Conservation (phyloP, 805 yeast genomes). For the Lipomyces mesembrius region DNA sequence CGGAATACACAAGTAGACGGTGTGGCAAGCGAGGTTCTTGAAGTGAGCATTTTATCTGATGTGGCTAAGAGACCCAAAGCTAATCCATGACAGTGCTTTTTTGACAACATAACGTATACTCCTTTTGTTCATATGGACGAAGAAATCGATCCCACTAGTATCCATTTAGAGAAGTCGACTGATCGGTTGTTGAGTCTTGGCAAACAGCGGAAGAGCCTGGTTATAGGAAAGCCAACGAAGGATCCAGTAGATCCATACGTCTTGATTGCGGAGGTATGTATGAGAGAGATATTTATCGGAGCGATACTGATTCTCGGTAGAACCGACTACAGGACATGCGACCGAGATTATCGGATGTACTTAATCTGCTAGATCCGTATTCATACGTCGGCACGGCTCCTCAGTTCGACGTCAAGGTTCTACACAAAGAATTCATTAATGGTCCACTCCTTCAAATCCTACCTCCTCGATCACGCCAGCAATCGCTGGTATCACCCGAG, state of each 20-base stretch:
- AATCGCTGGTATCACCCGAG: constrained; percentile 1
- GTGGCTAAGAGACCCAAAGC: constrained; percentile 44
- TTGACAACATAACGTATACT: constrained; percentile 65
- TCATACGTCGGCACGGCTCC: constrained; percentile 37
- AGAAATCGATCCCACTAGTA: constrained; percentile 26
- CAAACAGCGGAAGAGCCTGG: constrained; percentile 48
- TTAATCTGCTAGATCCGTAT: constrained; percentile 43
- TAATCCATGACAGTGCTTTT: constrained; percentile 56
- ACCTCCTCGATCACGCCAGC: constrained; percentile 46
- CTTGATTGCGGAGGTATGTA: constrained; percentile 36
- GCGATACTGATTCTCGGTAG: constrained; percentile 39
- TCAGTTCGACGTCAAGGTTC: constrained; percentile 37
- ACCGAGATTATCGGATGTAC: constrained; percentile 42
- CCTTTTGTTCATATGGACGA: constrained; percentile 60
- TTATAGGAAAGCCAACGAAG: constrained; percentile 38
- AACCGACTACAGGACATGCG: constrained; percentile 45
- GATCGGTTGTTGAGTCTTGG: constrained; percentile 12
- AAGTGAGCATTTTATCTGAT: constrained; percentile 45
- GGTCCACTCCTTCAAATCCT: constrained; percentile 48
- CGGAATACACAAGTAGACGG: constrained; percentile 50
- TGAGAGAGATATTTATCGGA: not conserved
- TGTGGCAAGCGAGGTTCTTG: constrained; percentile 46
- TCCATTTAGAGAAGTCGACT: constrained; percentile 28
- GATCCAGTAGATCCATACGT: constrained; percentile 48
- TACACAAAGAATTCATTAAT: constrained; percentile 41